Evolutionary conservation across 768 basidiomycete species (phyloP).

Genomic region (button mushroom (Agaricus bisporus)): DNA sequence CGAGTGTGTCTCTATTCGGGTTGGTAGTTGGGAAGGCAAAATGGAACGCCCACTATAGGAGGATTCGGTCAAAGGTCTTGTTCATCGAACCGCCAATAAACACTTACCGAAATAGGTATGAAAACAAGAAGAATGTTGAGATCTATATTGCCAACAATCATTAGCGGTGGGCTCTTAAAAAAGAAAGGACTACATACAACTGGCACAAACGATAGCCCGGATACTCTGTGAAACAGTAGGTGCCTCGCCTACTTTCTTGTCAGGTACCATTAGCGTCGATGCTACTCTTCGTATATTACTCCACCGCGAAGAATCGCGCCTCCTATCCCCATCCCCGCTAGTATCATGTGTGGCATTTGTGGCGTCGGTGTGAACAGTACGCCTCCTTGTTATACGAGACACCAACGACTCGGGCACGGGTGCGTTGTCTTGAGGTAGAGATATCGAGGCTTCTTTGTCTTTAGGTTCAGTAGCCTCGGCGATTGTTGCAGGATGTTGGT

Average conservation of each 20-base stretch:
- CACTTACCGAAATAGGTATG: constrained; percentile 62
- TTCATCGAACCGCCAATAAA: background rate
- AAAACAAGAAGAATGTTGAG: constrained; percentile 66
- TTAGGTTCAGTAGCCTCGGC: too few relatives aligned
- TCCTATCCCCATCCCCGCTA: background rate
- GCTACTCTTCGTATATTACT: constrained; percentile 1
- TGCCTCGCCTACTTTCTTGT: constrained; percentile 32
- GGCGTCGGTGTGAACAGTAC: too few relatives aligned
- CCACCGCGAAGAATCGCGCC: background rate
- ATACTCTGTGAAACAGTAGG: constrained; percentile 44
- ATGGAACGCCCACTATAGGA: constrained; percentile 62
- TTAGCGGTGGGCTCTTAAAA: background rate
- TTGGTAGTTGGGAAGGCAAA: constrained; percentile 40
- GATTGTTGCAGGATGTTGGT: too few relatives aligned
- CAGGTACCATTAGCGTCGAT: constrained; percentile 27
- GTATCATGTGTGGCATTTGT: too few relatives aligned
- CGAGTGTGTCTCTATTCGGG: constrained; percentile 44
- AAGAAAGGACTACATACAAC: constrained; percentile 39
- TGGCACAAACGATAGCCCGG: constrained; percentile 45
- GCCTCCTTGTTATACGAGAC: too few relatives aligned
- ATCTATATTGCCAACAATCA: constrained; percentile 31
- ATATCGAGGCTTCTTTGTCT: too few relatives aligned
- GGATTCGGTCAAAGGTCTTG: background rate
- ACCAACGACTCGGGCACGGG: too few relatives aligned
- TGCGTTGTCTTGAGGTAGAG: too few relatives aligned